A percentile compares a stretch with the other conserved stretches of the same genome.
phyloP scores from a whole-genome alignment of 768 basidiomycete species.

The Hypsizygus marmoreus region DNA sequence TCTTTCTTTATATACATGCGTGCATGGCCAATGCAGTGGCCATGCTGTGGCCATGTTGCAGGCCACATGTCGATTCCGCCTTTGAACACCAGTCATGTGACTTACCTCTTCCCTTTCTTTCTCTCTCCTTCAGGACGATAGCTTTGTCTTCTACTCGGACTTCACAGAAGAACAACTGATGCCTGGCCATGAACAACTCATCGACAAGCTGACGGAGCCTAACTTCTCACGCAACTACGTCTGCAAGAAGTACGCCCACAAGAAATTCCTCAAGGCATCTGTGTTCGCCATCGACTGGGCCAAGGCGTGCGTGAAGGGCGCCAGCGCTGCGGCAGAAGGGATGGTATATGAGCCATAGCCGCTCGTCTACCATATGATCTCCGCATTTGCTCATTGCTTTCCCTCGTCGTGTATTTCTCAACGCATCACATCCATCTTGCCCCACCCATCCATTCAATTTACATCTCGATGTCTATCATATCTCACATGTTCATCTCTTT shows the following conservation, averaged over 20 bases:
- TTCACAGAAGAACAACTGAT: slow-evolving; percentile 88
- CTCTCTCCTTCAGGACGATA: slow-evolving; percentile 82
- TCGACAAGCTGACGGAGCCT: slow-evolving; percentile 79
- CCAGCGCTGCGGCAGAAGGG: slow-evolving; percentile 35
- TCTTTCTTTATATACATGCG: slow-evolving; percentile 12
- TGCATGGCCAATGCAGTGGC: slow-evolving; percentile 10
- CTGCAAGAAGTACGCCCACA: slow-evolving; percentile 95
- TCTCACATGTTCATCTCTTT: slow-evolving; percentile 19
- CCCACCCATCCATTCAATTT: slow-evolving; percentile 15
- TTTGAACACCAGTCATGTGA: slow-evolving; percentile 33
- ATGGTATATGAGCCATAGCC: slow-evolving; percentile 49
- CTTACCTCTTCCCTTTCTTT: slow-evolving; percentile 30
- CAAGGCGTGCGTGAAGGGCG: slow-evolving; percentile 44
- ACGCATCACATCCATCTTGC: slow-evolving; percentile 14
- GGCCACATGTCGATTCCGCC: slow-evolving; percentile 18
- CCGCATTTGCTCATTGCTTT: slow-evolving; percentile 22
- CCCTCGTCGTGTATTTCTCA: slow-evolving; percentile 19
- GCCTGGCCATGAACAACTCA: slow-evolving; percentile 77
- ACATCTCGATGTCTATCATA: slow-evolving; percentile 21
- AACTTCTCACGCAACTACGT: slow-evolving; percentile 86
- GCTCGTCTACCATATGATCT: slow-evolving; percentile 17
- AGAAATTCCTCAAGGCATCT: slow-evolving; percentile 95
- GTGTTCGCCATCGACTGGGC: slow-evolving; percentile 79
- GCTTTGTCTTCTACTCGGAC: slow-evolving; percentile 91
- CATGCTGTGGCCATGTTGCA: slow-evolving; percentile 22